Percentiles rank a stretch among this genome's conserved stretches.
These are phyloP conservation scores for Parathielavia appendiculata DNA, from an alignment of 495 filamentous ascomycete species.

Conservation along the genomic window DNA sequence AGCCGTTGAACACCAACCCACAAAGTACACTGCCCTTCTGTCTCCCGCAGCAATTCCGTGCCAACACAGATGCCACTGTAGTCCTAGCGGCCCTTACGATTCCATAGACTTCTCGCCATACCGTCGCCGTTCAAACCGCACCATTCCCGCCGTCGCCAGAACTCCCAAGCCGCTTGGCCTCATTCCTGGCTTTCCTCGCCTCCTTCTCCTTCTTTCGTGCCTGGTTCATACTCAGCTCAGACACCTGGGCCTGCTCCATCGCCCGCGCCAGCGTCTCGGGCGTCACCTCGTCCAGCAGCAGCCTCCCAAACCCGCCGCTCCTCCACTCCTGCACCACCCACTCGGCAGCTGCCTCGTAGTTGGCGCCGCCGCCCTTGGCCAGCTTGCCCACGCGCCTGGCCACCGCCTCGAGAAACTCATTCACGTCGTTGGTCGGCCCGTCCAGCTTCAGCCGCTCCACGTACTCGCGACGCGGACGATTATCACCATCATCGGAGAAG, in stretches of 20 bases:
- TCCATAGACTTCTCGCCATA: no score
- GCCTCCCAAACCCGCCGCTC: conserved; percentile 65
- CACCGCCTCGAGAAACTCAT: conserved; percentile 59
- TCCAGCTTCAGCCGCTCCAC: conserved; percentile 46
- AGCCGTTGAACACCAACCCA: neutral
- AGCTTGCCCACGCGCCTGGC: conserved; percentile 72
- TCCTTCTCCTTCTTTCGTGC: conserved; percentile 43
- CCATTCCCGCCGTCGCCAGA: neutral
- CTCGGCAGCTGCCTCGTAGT: conserved; percentile 67
- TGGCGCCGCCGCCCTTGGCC: conserved; percentile 65
- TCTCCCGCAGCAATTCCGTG: neutral
- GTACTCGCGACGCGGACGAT: conserved; percentile 41
- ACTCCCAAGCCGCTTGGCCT: conserved; percentile 27
- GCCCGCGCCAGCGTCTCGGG: conserved; percentile 48
- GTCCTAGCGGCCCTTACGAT: no score
- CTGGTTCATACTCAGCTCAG: conserved; percentile 40
- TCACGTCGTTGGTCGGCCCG: conserved; percentile 75
- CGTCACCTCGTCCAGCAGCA: conserved; percentile 73
- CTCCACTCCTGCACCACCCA: conserved; percentile 86
- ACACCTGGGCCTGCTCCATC: conserved; percentile 34
- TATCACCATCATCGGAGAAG: no score
- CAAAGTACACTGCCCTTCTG: neutral
- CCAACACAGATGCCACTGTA: neutral
- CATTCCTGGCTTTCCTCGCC: conserved; percentile 32
- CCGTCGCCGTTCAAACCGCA: neutral